Percentiles rank a stretch among this genome's conserved stretches.
These are phyloP conservation scores for Coemansia sp. DNA, from an alignment of 192 early-diverging fungal genomes.

Conservation along the genomic window DNA sequence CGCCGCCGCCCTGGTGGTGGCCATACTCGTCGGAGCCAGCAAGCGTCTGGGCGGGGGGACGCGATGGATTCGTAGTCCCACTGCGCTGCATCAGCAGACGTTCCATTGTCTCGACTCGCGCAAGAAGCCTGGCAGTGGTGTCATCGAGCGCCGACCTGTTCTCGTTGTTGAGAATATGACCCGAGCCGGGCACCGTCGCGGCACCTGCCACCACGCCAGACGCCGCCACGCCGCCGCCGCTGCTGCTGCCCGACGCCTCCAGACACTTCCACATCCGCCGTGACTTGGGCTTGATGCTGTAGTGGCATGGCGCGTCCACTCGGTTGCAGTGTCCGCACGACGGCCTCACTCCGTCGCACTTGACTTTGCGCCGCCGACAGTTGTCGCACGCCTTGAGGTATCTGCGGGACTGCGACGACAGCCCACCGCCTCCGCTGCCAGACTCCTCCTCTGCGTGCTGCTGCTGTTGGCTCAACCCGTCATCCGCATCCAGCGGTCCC, in stretches of 20 bases:
- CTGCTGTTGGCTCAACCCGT: neutral
- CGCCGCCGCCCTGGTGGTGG: neutral
- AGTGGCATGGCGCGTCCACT: slow-evolving; percentile 47
- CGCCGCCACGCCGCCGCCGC: neutral
- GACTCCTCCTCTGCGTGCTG: neutral
- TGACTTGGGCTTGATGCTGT: slow-evolving; percentile 55
- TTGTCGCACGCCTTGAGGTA: slow-evolving; percentile 55
- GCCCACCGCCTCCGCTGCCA: too few species aligned
- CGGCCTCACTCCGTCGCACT: slow-evolving; percentile 51
- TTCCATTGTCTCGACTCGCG: slow-evolving; percentile 55
- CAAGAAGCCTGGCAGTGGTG: slow-evolving; percentile 43
- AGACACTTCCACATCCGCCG: slow-evolving; percentile 55
- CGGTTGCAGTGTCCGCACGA: slow-evolving; percentile 47
- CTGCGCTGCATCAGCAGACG: slow-evolving; percentile 52
- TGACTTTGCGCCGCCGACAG: slow-evolving; percentile 55
- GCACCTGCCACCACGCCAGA: neutral
- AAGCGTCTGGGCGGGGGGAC: slow-evolving; percentile 8
- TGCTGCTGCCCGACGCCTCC: slow-evolving; percentile 17
- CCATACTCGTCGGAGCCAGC: slow-evolving; percentile 1
- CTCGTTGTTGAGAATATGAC: slow-evolving; percentile 10
- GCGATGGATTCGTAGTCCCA: slow-evolving; percentile 23
- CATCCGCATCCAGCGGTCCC: neutral
- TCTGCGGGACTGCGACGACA: neutral
- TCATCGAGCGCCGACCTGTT: slow-evolving; percentile 19
- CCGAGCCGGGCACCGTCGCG: neutral